Percentiles rank a stretch among this genome's conserved stretches.
phyloP scores from a whole-genome alignment of 2,329 filamentous ascomycete genomes.

The Penicillium sp. region DNA sequence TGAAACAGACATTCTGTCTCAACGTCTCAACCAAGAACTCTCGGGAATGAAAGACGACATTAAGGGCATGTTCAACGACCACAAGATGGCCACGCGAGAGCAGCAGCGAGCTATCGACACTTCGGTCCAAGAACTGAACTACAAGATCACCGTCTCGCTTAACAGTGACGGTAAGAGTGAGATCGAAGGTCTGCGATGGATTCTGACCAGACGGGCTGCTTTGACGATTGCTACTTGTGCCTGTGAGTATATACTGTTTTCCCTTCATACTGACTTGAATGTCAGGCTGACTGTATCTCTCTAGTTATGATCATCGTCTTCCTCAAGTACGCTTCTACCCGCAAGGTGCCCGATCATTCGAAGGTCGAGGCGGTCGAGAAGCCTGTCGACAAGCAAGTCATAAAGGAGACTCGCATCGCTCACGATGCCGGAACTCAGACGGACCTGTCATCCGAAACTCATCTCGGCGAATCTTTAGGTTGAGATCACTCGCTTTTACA shows the following conservation, averaged over 20 bases:
- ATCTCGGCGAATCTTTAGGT: slow-evolving; percentile 31
- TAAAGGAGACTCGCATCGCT: slow-evolving; percentile 21
- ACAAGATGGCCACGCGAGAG: slow-evolving; percentile 84
- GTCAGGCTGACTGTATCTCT: slow-evolving; percentile 9
- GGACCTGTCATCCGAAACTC: slow-evolving; percentile 12
- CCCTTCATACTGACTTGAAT: neutral
- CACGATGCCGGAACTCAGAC: slow-evolving; percentile 15
- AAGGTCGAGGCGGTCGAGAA: slow-evolving; percentile 31
- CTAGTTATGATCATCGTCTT: slow-evolving; percentile 47
- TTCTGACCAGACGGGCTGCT: slow-evolving; percentile 62
- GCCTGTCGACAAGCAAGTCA: slow-evolving; percentile 28
- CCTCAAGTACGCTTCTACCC: slow-evolving; percentile 43
- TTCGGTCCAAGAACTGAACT: slow-evolving; percentile 88
- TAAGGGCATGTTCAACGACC: slow-evolving; percentile 93
- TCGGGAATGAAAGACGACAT: slow-evolving; percentile 78
- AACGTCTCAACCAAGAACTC: slow-evolving; percentile 78
- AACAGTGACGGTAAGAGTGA: slow-evolving; percentile 88
- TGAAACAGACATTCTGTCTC: slow-evolving; percentile 86
- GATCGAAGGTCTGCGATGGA: slow-evolving; percentile 87
- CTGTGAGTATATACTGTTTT: slow-evolving; percentile 34
- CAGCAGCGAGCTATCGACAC: slow-evolving; percentile 82
- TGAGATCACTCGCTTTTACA: slow-evolving; percentile 9
- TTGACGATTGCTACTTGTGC: slow-evolving; percentile 53
- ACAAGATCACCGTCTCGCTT: slow-evolving; percentile 86
- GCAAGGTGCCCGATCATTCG: slow-evolving; percentile 33